These are phyloP conservation scores for Alliaria petiolata DNA, from an alignment of 345 rosid species.

Conservation along the genomic window DNA sequence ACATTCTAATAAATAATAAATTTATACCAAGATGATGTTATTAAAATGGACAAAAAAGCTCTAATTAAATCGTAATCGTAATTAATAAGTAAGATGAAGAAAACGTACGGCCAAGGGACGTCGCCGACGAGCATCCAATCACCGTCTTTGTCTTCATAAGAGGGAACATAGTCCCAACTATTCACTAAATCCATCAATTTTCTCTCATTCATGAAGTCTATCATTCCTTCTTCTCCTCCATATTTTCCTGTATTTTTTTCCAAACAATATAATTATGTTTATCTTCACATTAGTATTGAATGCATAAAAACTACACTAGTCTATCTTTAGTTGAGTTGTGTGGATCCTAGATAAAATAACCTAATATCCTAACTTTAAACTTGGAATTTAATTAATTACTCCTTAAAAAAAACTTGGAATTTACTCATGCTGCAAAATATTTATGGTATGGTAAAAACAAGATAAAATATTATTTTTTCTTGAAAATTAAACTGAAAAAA, in stretches of 20 bases:
- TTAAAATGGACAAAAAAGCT: neutral
- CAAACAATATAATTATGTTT: neutral
- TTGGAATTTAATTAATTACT: neutral
- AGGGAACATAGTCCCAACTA: slow-evolving; percentile 75
- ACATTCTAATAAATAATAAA: slow-evolving; percentile 51
- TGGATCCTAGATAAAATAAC: neutral
- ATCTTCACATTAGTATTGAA: neutral
- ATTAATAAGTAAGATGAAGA: neutral
- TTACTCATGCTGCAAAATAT: neutral
- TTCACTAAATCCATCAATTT: slow-evolving; percentile 63
- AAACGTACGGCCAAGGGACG: slow-evolving; percentile 89
- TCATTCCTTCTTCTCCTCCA: slow-evolving; percentile 84
- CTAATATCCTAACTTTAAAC: neutral
- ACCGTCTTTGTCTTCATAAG: slow-evolving; percentile 93
- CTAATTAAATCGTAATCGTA: neutral
- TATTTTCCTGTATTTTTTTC: slow-evolving; percentile 40
- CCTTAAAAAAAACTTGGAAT: neutral
- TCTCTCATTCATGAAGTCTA: slow-evolving; percentile 71
- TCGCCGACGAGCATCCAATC: slow-evolving; percentile 98
- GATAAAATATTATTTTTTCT: neutral
- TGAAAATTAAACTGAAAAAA: neutral
- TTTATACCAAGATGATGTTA: neutral
- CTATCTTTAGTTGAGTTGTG: neutral
- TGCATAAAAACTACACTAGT: neutral
- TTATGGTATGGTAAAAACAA: neutral